phyloP scores from a whole-genome alignment of 2,329 filamentous ascomycete genomes.

The Tolypocladium guangdongense region DNA sequence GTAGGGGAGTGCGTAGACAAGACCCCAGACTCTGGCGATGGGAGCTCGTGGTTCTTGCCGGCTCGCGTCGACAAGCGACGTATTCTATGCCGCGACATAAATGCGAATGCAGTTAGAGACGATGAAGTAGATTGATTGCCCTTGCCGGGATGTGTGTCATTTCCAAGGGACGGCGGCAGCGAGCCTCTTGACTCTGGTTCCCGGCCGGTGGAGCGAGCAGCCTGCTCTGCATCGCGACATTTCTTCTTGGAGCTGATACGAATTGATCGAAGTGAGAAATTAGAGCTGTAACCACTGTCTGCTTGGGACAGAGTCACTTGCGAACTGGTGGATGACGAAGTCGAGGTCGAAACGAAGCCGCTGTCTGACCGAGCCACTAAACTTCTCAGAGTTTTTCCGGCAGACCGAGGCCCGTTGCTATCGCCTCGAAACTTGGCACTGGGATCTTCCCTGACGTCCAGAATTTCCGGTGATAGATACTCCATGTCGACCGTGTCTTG shows the following conservation, averaged over 20 bases:
- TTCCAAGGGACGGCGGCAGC: background rate
- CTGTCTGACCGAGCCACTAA: conserved; percentile 29
- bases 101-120: background rate
- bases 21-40: background rate
- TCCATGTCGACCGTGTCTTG: conserved; percentile 9
- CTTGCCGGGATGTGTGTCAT: background rate
- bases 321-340: conserved; percentile 29
- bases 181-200: background rate
- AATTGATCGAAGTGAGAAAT: conserved; percentile 45
- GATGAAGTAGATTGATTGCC: background rate
- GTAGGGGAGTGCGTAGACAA: background rate
- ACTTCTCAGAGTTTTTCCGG: conserved; percentile 5
- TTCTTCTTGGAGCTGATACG: conserved; percentile 20
- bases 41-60: background rate
- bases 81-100: background rate
- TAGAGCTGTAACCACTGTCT: conserved; percentile 53
- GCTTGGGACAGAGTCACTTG: conserved; percentile 40
- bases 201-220: background rate
- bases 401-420: background rate
- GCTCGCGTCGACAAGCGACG: background rate
- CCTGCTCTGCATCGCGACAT: conserved; percentile 10
- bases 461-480: conserved; percentile 17
- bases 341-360: conserved; percentile 36
- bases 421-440: conserved; percentile 27
- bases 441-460: conserved; percentile 31